These are phyloP conservation scores for Plasmodium berghei DNA, from an alignment of 169 alveolate species.

Conservation along the genomic window DNA sequence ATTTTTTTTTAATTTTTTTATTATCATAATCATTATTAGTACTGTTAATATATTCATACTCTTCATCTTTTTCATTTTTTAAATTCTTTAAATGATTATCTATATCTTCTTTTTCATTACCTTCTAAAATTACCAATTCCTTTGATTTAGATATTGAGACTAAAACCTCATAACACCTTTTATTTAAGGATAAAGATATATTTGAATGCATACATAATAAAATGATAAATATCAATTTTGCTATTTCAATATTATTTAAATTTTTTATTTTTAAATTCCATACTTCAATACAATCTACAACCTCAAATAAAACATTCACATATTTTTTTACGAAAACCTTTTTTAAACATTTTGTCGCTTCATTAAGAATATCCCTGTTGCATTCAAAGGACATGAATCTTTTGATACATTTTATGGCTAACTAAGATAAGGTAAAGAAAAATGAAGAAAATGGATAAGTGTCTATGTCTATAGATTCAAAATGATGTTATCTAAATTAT, in stretches of 20 bases:
- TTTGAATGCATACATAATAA: constrained; percentile 36
- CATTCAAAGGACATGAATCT: constrained; percentile 7
- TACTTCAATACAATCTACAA: constrained; percentile 43
- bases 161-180: constrained; percentile 32
- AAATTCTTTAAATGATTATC: not conserved
- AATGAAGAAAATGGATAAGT: constrained; percentile 9
- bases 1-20: not conserved
- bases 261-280: constrained; percentile 65
- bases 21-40: not conserved
- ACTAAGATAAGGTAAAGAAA: constrained; percentile 17
- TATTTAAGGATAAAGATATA: constrained; percentile 20
- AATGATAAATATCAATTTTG: constrained; percentile 51
- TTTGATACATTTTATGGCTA: constrained; percentile 42
- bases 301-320: constrained; percentile 18
- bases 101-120: not conserved
- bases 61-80: constrained; percentile 4
- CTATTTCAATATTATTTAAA: constrained; percentile 40
- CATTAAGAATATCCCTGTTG: constrained; percentile 39
- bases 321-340: constrained; percentile 30
- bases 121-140: not conserved
- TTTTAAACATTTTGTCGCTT: constrained; percentile 27
- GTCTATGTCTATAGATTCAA: too few relatives aligned
- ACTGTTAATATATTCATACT: too few relatives aligned
- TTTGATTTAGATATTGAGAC: not conserved
- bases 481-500: too few relatives aligned